Percentiles rank a stretch among this genome's conserved stretches.
Evolutionary conservation across 805 yeast genomes (phyloP).

Genomic region (Alloascoidea hylecoeti): DNA sequence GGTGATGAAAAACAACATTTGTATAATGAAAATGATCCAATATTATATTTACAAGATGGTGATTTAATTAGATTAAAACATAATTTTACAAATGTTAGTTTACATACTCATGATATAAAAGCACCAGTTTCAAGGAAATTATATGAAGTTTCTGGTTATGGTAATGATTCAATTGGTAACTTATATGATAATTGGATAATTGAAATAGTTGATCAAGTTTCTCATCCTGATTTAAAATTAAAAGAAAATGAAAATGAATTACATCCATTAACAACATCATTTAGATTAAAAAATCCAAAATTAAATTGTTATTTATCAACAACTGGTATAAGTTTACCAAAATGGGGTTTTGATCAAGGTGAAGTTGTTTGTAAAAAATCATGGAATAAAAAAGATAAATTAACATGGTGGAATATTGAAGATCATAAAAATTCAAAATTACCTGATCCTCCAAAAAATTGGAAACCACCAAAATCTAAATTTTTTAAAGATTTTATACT

Average conservation of each 20-base stretch:
- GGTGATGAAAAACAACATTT: conserved; percentile 7
- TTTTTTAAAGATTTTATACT: conserved; percentile 60
- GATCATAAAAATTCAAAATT: conserved; percentile 41
- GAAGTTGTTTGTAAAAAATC: conserved; percentile 65
- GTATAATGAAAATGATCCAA: conserved; percentile 16
- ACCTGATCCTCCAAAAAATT: conserved; percentile 20
- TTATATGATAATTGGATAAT: conserved; percentile 64
- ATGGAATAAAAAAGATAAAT: conserved; percentile 38
- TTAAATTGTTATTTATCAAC: conserved; percentile 80
- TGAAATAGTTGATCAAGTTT: conserved; percentile 50
- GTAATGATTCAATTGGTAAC: conserved; percentile 52
- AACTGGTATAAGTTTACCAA: conserved; percentile 70
- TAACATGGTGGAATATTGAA: conserved; percentile 76
- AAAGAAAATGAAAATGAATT: conserved; percentile 36
- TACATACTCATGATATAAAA: conserved; percentile 10
- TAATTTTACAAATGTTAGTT: conserved; percentile 9
- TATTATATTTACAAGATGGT: conserved; percentile 36
- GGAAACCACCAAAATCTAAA: conserved; percentile 29
- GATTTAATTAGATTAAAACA: conserved; percentile 63
- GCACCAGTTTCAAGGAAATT: conserved; percentile 10
- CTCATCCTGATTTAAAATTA: conserved; percentile 9
- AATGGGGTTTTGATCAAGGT: conserved; percentile 97
- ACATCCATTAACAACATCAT: conserved; percentile 75
- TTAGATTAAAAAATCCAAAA: conserved; percentile 55
- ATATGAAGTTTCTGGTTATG: conserved; percentile 63